Conservation (phyloP, 1,139 yeast species). For the Yamadazyma membranifaciens region DNA sequence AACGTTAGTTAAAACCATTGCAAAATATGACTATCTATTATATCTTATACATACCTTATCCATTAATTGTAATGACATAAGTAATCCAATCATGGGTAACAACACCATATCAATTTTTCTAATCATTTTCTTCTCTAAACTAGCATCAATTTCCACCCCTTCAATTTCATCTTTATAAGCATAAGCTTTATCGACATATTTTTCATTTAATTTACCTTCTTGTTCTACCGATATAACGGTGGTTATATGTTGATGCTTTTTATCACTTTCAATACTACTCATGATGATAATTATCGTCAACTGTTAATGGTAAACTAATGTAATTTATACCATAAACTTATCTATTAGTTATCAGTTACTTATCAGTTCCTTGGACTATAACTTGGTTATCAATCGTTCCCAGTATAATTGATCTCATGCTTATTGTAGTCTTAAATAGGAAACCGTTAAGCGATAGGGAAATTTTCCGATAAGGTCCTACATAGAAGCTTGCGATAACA, state of each 20-base stretch:
- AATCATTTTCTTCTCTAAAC: constrained; percentile 12
- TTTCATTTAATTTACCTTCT: constrained; percentile 3
- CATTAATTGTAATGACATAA: constrained; percentile 59
- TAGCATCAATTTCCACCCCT: constrained; percentile 12
- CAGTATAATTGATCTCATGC: too few relatives aligned
- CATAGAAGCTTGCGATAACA: too few relatives aligned
- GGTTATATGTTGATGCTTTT: constrained; percentile 7
- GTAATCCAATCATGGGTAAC: constrained; percentile 51
- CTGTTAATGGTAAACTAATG: neutral
- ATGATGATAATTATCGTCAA: neutral
- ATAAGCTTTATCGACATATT: constrained; percentile 11
- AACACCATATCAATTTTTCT: constrained; percentile 52
- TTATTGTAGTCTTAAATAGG: neutral
- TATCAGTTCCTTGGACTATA: too few relatives aligned
- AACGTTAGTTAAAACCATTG: too few relatives aligned
- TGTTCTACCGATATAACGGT: constrained; percentile 6
- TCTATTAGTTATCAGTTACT: neutral
- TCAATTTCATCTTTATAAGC: constrained; percentile 9
- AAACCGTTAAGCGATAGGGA: neutral
- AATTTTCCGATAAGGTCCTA: too few relatives aligned
- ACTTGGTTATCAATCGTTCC: too few relatives aligned
- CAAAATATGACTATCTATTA: too few relatives aligned
- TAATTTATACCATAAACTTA: neutral
- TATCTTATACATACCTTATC: constrained; percentile 51
- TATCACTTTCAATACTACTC: constrained; percentile 3